Base-by-base conservation (phyloP, 768 basidiomycete genomes). In the Pulveroboletus sp. region DNA sequence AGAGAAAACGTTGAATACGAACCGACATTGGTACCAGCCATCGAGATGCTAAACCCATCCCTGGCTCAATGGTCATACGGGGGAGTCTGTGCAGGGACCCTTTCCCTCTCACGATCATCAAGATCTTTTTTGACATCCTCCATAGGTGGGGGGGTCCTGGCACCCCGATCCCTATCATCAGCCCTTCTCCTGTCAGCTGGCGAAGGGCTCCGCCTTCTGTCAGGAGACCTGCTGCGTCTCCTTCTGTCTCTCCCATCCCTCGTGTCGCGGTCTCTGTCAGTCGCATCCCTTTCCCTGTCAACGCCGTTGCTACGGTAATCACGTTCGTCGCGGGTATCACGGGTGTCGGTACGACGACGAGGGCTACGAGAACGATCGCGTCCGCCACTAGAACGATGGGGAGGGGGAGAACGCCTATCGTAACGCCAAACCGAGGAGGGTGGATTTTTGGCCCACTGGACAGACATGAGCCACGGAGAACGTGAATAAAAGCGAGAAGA, bases 381-480 rank as follows among this genome's bases (percentile, higher is more conserved):
- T 43, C 74, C 70, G 34, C 71, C 57, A 43, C 44, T 59, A 53
- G 56, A 66, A 61, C 70, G 70, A 29, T 64, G 47, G 52, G 74
- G 57, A 61, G 77, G 69, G 24, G 80, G 72, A 37, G 75, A 70
- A 50, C 79, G 75, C 57, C 84, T 72, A 39, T 86, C 83, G 55
- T 80, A 82, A 52, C 88, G 84, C 88, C 88, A 90, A 34, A 84
- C 81, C n/a, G 85, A 77, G 35, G 85, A 88, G 5, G 88, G 89
- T 49, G 88, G 88, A 58, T 84, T 84, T 67, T 89, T 90, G 37
- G 86, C 85, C 86, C 86, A 88, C 85, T 87, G 43, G 13, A 24
- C 42, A 11, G n/a, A n/a, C 12, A 40, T 38, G 38, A 50, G 32
- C 19, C 40, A 25, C 32, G 29, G 12, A 41, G 14, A 14, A 6